A percentile compares a stretch with the other conserved stretches of the same genome.
Conservation (phyloP, 345 rosid species). For the Garcia nutans region DNA sequence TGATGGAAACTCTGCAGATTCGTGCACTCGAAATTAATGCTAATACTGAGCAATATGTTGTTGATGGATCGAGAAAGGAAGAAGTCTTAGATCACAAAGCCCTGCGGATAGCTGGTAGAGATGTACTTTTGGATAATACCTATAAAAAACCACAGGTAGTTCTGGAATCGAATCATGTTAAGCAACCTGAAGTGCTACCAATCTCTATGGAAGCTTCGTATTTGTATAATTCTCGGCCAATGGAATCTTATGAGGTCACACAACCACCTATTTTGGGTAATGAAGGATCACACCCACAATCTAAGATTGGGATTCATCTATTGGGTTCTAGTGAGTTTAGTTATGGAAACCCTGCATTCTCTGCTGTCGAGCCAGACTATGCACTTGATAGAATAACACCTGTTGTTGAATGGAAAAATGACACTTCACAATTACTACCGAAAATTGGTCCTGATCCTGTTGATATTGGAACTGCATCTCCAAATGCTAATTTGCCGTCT, state of each 20-base stretch:
- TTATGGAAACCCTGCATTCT: slow-evolving; percentile 27
- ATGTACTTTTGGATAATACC: slow-evolving; percentile 34
- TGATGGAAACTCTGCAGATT: slow-evolving; percentile 40
- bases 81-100: slow-evolving; percentile 35
- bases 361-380: slow-evolving; percentile 30
- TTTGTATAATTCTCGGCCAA: slow-evolving; percentile 26
- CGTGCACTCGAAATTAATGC: slow-evolving; percentile 28
- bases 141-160: slow-evolving; percentile 30
- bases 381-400: slow-evolving; percentile 33
- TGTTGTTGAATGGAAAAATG: too few relatives aligned
- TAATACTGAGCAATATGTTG: slow-evolving; percentile 32
- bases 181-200: slow-evolving; percentile 26
- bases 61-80: slow-evolving; percentile 35
- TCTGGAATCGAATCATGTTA: slow-evolving; percentile 31
- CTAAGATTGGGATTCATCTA: slow-evolving; percentile 34
- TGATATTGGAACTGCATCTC: slow-evolving; percentile 31
- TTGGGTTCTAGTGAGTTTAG: slow-evolving; percentile 41
- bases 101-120: slow-evolving; percentile 33
- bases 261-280: slow-evolving; percentile 36
- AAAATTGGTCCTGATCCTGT: slow-evolving; percentile 11
- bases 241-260: slow-evolving; percentile 33
- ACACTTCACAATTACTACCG: slow-evolving; percentile 3
- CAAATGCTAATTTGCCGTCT: slow-evolving; percentile 22
- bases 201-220: slow-evolving; percentile 28
- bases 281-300: slow-evolving; percentile 37